Base-by-base conservation (phyloP, 2,329 filamentous ascomycete genomes). In the Hypomyces rosellus region DNA sequence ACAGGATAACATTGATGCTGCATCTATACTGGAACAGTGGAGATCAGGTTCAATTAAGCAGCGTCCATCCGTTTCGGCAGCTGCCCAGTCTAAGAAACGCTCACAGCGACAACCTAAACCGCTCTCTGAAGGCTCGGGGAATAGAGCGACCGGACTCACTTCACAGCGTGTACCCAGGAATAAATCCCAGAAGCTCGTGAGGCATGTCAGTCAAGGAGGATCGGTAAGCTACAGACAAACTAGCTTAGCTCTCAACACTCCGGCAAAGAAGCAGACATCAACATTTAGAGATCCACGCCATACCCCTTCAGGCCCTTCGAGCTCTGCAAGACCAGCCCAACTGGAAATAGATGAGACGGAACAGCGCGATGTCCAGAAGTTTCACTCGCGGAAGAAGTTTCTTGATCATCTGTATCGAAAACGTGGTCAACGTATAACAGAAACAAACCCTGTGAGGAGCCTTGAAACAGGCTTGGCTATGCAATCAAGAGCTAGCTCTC, bases 1-100 rank as follows among this genome's bases (percentile, higher is more conserved):
- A n/a, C 69, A 70, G 55, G 82, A 85, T 58, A 80, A 83, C 52
- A 55, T 80, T 15, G 82, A 85, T 60, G 81, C 74, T 2, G 66
- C 74, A 9, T 71, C 71, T 7, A 69, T 78, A 9, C 64, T 86
- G 18, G 66, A 70, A 36, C 68, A 76, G 46, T 86, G 82, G 82
- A 78, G 68, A 57, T 63, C 61, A n/a, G 79, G 78, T 4, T 70
- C 65, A 15, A 80, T 81, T 14, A 65, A 67, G 30, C 76, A 74
- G 42, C 69, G 69, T 25, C 52, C 52, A 30, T 62, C 64, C 3
- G 66, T 71, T 11, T 63, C 65, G 33, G 52, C 55, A 22, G 59
- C 60, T 5, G 56, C 53, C 18, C 57, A 57, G 48, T 34, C 34
- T 12, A 39, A 53, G 20, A 57, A 47, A 33, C 45, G 34, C 36